These are phyloP conservation scores for Metschnikowia proteae DNA, from an alignment of 805 yeast species.

Conservation along the genomic window DNA sequence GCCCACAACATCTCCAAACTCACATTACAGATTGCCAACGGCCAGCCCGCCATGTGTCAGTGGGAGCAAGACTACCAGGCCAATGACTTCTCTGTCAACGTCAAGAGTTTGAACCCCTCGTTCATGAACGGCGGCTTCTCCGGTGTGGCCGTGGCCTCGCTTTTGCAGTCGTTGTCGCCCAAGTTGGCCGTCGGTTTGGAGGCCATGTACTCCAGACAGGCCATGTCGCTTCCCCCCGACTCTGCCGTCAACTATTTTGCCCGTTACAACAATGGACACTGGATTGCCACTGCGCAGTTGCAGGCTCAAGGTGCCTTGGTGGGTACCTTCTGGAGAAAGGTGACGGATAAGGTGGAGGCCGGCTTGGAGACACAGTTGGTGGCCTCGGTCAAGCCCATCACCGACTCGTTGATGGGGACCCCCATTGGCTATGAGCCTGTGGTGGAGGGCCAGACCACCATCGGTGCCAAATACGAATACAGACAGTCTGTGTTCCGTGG, in stretches of 20 bases:
- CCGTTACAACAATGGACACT: constrained; percentile 81
- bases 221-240: constrained; percentile 70
- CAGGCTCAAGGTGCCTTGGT: constrained; percentile 89
- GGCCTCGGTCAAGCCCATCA: constrained; percentile 71
- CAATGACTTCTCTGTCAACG: constrained; percentile 78
- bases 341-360: constrained; percentile 90
- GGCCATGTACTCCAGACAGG: constrained; percentile 79
- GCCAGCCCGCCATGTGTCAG: constrained; percentile 92
- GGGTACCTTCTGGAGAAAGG: constrained; percentile 91
- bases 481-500: constrained; percentile 96
- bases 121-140: constrained; percentile 69
- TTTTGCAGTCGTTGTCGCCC: constrained; percentile 84
- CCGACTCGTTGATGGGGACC: constrained; percentile 70
- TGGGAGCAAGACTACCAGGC: constrained; percentile 95
- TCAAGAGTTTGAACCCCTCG: constrained; percentile 89
- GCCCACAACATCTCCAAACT: constrained; percentile 73
- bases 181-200: constrained; percentile 86
- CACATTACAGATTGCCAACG: constrained; percentile 81
- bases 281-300: constrained; percentile 92
- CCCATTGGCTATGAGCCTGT: constrained; percentile 82
- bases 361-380: constrained; percentile 84
- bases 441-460: constrained; percentile 85
- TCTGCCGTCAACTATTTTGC: constrained; percentile 86
- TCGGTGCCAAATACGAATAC: constrained; percentile 97
- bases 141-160: constrained; percentile 90